Evolutionary conservation across 2,329 filamentous ascomycete genomes (phyloP).

Genomic region (Fusarium albosuccineum): DNA sequence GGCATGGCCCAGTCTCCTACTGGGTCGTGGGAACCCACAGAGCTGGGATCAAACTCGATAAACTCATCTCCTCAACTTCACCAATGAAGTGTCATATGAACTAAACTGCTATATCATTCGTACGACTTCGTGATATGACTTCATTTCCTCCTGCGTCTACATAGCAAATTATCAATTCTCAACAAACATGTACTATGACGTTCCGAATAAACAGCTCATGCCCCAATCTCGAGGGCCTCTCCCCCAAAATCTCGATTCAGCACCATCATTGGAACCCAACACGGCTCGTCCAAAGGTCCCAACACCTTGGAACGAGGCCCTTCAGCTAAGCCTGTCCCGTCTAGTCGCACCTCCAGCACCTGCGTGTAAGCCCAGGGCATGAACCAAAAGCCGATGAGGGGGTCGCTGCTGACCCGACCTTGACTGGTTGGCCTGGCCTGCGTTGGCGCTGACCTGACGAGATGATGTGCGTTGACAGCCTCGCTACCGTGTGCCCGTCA

Average conservation of each 20-base stretch:
- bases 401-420: slow-evolving; percentile 9
- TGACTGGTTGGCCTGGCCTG: slow-evolving; percentile 6
- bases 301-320: not conserved
- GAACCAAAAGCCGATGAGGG: slow-evolving; percentile 4
- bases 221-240: slow-evolving; percentile 18
- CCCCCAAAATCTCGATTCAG: slow-evolving; percentile 12
- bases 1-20: slow-evolving; percentile 6
- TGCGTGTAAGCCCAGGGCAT: slow-evolving; percentile 18
- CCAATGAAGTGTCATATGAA: slow-evolving; percentile 10
- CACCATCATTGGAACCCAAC: slow-evolving; percentile 36
- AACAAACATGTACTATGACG: slow-evolving; percentile 13
- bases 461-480: slow-evolving; percentile 11
- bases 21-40: slow-evolving; percentile 19
- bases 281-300: slow-evolving; percentile 9
- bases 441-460: slow-evolving; percentile 6
- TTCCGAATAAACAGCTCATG: not conserved
- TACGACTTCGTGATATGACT: not conserved
- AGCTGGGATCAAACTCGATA: slow-evolving; percentile 20
- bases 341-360: slow-evolving; percentile 25
- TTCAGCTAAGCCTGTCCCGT: slow-evolving; percentile 25
- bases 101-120: slow-evolving; percentile 2
- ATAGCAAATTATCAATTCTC: not conserved
- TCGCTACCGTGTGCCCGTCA: not conserved
- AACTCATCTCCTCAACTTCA: slow-evolving; percentile 11
- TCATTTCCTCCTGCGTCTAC: slow-evolving; percentile 5